Evolutionary conservation across 208 protist species (phyloP).

Genomic region (Leishmania guyanensis): DNA sequence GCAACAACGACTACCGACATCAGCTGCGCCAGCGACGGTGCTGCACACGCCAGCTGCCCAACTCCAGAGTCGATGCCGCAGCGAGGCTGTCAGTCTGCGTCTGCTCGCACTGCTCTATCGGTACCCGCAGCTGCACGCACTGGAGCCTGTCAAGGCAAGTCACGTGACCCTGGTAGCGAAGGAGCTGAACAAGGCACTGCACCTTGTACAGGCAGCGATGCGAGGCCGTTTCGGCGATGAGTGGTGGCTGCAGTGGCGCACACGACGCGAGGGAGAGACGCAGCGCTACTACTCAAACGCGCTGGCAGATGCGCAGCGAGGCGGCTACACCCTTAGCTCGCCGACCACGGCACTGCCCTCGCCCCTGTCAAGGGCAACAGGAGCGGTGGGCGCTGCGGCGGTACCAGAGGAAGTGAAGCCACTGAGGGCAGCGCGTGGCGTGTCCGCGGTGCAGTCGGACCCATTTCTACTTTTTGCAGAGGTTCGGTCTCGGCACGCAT

Average conservation of each 20-base stretch:
- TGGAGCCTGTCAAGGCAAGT: slow-evolving; percentile 30
- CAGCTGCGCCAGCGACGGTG: not conserved
- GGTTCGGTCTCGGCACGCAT: not conserved
- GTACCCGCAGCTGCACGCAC: slow-evolving; percentile 33
- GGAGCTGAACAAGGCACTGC: slow-evolving; percentile 58
- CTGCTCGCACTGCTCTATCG: slow-evolving; percentile 38
- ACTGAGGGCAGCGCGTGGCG: not conserved
- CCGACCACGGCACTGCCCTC: not conserved
- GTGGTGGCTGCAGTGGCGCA: slow-evolving; percentile 32
- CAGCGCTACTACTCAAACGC: slow-evolving; percentile 40
- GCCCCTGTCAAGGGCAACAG: not conserved
- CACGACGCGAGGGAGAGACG: slow-evolving; percentile 28
- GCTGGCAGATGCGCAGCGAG: slow-evolving; percentile 33
- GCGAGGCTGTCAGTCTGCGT: slow-evolving; percentile 31
- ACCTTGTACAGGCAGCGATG: slow-evolving; percentile 42
- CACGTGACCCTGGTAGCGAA: slow-evolving; percentile 36
- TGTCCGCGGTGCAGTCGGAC: slow-evolving; percentile 6
- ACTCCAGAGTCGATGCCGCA: slow-evolving; percentile 19
- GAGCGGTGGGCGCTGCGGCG: not conserved
- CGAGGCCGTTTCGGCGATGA: slow-evolving; percentile 18
- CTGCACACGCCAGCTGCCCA: slow-evolving; percentile 19
- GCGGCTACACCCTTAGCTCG: slow-evolving; percentile 3
- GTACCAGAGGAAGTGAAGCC: not conserved
- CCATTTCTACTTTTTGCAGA: slow-evolving; percentile 6
- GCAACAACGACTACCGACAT: not conserved